These are phyloP conservation scores for Dothideomycetidae sp. DNA, from an alignment of 2,329 filamentous ascomycete genomes.

Conservation along the genomic window DNA sequence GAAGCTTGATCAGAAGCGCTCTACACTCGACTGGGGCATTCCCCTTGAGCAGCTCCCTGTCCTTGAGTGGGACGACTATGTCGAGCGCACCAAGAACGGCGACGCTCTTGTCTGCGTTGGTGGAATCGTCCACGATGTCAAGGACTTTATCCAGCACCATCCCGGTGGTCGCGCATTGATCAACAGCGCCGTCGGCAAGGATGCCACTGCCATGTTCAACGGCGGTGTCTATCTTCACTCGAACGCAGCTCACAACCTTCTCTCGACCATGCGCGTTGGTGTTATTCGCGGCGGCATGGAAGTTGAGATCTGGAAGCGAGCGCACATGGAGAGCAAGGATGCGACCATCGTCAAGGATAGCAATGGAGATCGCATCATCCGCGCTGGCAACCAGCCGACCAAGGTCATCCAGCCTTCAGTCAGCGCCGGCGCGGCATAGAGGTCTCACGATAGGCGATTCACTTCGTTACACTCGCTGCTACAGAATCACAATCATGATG, in stretches of 20 bases:
- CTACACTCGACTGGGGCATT: conserved; percentile 71
- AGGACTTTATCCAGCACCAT: conserved; percentile 74
- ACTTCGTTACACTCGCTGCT: too few relatives aligned
- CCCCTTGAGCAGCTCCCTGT: conserved; percentile 76
- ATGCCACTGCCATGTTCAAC: conserved; percentile 83
- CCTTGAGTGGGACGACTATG: conserved; percentile 75
- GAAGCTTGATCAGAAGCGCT: conserved; percentile 80
- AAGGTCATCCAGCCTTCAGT: conserved; percentile 66
- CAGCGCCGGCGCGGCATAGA: conserved; percentile 67
- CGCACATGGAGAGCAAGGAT: conserved; percentile 73
- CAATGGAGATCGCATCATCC: conserved; percentile 65
- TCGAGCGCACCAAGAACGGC: conserved; percentile 62
- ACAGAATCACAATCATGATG: too few relatives aligned
- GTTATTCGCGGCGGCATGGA: conserved; percentile 77
- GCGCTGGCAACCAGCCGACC: conserved; percentile 74
- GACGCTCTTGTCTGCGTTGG: conserved; percentile 64
- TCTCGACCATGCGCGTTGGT: conserved; percentile 77
- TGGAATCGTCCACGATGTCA: conserved; percentile 75
- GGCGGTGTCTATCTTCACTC: conserved; percentile 81
- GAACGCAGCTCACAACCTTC: conserved; percentile 77
- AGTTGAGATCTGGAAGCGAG: conserved; percentile 86
- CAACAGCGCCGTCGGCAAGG: conserved; percentile 67
- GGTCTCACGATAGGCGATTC: too few relatives aligned
- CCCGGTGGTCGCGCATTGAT: conserved; percentile 86
- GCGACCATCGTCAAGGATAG: conserved; percentile 67